Evolutionary conservation across 2,329 filamentous ascomycete genomes (phyloP), one percentile per base, ranked within the genome.

Genomic region (Fusarium goolgardi): DNA sequence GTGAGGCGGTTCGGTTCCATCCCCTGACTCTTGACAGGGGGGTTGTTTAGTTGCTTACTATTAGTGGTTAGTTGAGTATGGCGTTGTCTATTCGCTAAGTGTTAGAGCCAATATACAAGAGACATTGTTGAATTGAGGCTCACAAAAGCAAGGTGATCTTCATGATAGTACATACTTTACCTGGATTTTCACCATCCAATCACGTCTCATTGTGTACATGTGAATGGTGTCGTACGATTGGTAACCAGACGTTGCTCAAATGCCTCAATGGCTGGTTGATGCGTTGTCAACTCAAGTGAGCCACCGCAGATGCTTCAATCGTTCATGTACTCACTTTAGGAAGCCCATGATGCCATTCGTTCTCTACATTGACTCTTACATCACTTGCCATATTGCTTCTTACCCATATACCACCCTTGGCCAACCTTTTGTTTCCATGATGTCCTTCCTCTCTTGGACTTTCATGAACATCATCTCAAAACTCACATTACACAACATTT

Each of bases 171-270:
- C n/a, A 12, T 13, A 39, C 35, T 39, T 20, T 39, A 39, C n/a
- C 20, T 39, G 35, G 3, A 21, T 21, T 39, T 21, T 21, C 35
- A 21, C 35, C 35, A 20, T 39, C 46, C 55, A 60, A 62, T 62
- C 59, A 62, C n/a, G 18, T 51, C 16, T 69, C 45, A 32, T 49
- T 31, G 27, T 40, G 65, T n/a, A 25, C 21, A 54, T 41, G 32
- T 35, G 25, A 64, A 65, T 70, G 70, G 64, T 71, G 61, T 71
- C 59, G 58, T 65, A 71, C 65, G 65, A 72, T 64, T 71, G 69
- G 70, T 63, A 52, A 67, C 49, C 21, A 55, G 50, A 47, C 37
- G 55, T 43, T 56, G 31, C 35, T 50, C 35, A 55, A 46, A 55
- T 65, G 67, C 66, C 68, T 71, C 59, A 62, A 65, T 65, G 61